Percentiles rank a stretch among this genome's conserved stretches.
Conservation (phyloP, 495 filamentous ascomycete species). For the Monascus purpureus region DNA sequence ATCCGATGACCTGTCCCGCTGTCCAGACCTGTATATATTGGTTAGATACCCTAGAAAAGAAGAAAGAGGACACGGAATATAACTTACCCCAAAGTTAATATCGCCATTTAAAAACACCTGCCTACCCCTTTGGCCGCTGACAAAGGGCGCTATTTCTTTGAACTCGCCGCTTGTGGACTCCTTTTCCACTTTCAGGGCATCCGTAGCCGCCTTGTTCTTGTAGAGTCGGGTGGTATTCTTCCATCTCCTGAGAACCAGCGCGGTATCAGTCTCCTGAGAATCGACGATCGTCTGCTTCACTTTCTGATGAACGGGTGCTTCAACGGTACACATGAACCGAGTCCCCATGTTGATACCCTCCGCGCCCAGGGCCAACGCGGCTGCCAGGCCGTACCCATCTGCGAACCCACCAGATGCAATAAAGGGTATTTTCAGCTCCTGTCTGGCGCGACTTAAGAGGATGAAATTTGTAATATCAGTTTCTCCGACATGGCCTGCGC, state of each 20-base stretch:
- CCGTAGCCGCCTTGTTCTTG: conserved; percentile 71
- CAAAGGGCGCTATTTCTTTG: conserved; percentile 73
- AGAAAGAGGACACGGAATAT: conserved; percentile 1
- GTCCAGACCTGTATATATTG: conserved; percentile 47
- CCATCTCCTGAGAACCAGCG: conserved; percentile 80
- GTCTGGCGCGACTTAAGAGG: conserved; percentile 70
- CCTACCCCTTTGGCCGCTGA: conserved; percentile 82
- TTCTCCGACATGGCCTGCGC: conserved; percentile 92
- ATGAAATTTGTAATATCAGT: conserved; percentile 97
- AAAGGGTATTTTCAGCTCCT: conserved; percentile 76
- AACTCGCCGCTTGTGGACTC: conserved; percentile 84
- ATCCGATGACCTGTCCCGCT: conserved; percentile 54
- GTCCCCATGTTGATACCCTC: conserved; percentile 96
- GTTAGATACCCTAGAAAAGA: background rate
- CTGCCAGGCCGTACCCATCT: conserved; percentile 86
- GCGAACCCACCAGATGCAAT: conserved; percentile 94
- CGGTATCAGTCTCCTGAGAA: conserved; percentile 80
- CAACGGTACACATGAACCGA: conserved; percentile 84
- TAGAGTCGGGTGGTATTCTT: conserved; percentile 83
- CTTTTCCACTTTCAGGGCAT: conserved; percentile 68
- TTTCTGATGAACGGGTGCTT: conserved; percentile 82
- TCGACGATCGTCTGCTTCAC: conserved; percentile 87
- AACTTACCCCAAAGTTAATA: conserved; percentile 71
- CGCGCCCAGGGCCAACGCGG: conserved; percentile 79
- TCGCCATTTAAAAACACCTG: conserved; percentile 91